Evolutionary conservation across 805 yeast species (phyloP), one percentile per base, ranked within the genome.

Genomic region (Hanseniaspora opuntiae): DNA sequence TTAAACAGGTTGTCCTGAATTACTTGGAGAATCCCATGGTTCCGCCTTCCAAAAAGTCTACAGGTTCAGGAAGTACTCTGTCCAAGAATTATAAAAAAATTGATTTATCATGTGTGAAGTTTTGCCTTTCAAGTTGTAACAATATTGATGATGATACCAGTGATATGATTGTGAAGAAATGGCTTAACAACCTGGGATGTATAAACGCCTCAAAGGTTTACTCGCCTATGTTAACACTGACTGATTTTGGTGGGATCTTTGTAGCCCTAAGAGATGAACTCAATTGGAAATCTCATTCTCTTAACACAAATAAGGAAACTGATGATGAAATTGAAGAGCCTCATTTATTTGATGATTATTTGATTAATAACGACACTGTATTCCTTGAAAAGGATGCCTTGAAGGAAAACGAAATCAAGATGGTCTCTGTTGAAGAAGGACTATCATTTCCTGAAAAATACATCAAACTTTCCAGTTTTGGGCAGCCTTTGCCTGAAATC

Each of bases 211-310:
- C 83, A 37, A 77, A 79, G 51, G 85, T 87, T 4, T 82, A 88
- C 30, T 82, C 95, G 0, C 99, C 99, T 0, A 76, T 93, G 72
- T 71, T 93, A 44, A 84, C 96, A 0, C 70, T 93, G 48, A 79
- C 85, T 58, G 98, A 93, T 63, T 94, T 88, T 62, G 98, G 98
- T 35, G 99, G 99, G 2, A 86, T 90, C 78, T 88, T 89, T 12
- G 79, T 93, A 7, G 80, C 97, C 0, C 77, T 88, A 75, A 74
- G 95, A 58, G 99, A 93, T 65, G 90, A 96, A 87, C 70, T 89
- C 45, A 47, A 46, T n/a, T 57, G 39, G 53, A 45, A 25, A 19
- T 36, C 44, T 46, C 56, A 39, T 58, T 39, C 45, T 35, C 53
- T 42, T 17, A 45, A 52, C 36, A 36, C 22, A 7, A 7, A 2